These are phyloP conservation scores for Calonectria ilicicola DNA, from an alignment of 2,329 filamentous ascomycete genomes.

Conservation along the genomic window DNA sequence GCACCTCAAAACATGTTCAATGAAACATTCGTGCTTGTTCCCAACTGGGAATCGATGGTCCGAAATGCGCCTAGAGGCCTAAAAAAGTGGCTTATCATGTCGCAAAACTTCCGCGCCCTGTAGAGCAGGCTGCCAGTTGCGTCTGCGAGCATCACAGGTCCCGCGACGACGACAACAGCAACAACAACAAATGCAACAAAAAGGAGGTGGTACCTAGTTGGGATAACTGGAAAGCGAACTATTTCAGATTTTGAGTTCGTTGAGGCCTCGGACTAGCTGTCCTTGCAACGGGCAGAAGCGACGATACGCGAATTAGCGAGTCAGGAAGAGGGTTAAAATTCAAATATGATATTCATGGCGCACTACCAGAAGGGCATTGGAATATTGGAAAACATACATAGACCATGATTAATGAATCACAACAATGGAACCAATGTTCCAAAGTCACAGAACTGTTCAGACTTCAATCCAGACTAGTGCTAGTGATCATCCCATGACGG, in stretches of 20 bases:
- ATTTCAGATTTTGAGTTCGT: not conserved
- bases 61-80: conserved; percentile 64
- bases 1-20: conserved; percentile 78
- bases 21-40: conserved; percentile 85
- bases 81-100: conserved; percentile 75
- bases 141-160: conserved; percentile 9
- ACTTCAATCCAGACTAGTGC: not conserved
- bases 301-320: conserved; percentile 13
- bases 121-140: conserved; percentile 42
- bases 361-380: not conserved
- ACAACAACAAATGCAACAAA: not conserved
- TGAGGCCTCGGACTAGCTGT: not conserved
- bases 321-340: not conserved
- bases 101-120: conserved; percentile 76
- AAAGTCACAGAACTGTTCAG: conserved; percentile 5
- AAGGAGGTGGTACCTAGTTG: not conserved
- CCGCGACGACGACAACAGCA: not conserved
- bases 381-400: not conserved
- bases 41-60: conserved; percentile 73
- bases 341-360: not conserved
- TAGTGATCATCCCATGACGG: not conserved
- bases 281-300: not conserved
- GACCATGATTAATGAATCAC: conserved; percentile 15
- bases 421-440: not conserved
- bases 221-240: not conserved